Percentiles rank a stretch among this genome's conserved stretches.
Conservation (phyloP, 495 filamentous ascomycete genomes). For the Penicillium diatomitis region DNA sequence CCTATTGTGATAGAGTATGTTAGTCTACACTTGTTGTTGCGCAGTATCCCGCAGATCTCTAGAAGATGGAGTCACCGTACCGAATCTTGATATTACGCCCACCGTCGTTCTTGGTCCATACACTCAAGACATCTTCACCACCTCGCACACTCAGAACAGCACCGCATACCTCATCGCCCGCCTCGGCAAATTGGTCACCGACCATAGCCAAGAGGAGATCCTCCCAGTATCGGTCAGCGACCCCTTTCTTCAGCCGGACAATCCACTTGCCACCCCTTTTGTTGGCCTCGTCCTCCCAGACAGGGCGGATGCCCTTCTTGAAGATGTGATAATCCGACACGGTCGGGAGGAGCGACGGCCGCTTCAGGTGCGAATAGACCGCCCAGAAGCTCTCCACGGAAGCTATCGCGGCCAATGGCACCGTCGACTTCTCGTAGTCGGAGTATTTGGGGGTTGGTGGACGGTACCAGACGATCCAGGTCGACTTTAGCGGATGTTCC, state of each 20-base stretch:
- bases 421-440: conserved; percentile 95
- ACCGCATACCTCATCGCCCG: conserved; percentile 89
- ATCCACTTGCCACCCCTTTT: conserved; percentile 96
- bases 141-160: conserved; percentile 88
- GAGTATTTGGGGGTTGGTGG: conserved; percentile 92
- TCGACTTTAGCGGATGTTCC: conserved; percentile 65
- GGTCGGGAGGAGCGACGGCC: conserved; percentile 75
- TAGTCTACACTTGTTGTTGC: not conserved
- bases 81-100: conserved; percentile 93
- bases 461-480: conserved; percentile 95
- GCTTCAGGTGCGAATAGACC: conserved; percentile 85
- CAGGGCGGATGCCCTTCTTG: conserved; percentile 90
- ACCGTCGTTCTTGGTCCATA: conserved; percentile 91
- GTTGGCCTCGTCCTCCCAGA: conserved; percentile 98
- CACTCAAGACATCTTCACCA: conserved; percentile 93
- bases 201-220: conserved; percentile 85
- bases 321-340: conserved; percentile 98
- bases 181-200: conserved; percentile 92
- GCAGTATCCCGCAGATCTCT: not conserved
- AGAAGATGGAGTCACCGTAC: conserved; percentile 39
- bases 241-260: conserved; percentile 89
- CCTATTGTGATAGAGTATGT: conserved; percentile 32
- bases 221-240: conserved; percentile 96
- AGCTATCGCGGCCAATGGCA: conserved; percentile 70
- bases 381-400: conserved; percentile 88